phyloP scores from a whole-genome alignment of 176 grass and related monocot genomes.

The Zea luxurians region DNA sequence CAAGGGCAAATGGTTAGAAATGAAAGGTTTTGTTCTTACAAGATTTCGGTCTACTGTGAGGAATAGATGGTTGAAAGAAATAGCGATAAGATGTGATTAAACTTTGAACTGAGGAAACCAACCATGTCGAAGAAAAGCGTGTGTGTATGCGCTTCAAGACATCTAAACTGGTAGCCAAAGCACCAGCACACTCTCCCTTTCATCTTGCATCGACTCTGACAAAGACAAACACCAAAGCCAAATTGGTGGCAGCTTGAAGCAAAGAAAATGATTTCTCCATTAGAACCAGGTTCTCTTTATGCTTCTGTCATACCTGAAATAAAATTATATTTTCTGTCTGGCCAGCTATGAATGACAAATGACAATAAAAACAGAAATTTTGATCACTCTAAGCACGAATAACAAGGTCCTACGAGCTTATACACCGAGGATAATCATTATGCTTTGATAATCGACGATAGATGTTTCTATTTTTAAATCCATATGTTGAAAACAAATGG shows the following conservation, averaged over 20 bases:
- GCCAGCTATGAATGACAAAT: not conserved
- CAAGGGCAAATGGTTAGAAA: not conserved
- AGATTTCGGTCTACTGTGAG: not conserved
- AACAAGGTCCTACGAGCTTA: not conserved
- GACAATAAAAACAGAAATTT: not conserved
- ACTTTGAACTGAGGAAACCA: constrained; percentile 17
- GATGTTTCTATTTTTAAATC: constrained; percentile 7
- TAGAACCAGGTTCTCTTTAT: constrained; percentile 91
- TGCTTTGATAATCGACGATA: not conserved
- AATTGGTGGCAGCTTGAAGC: constrained; percentile 69
- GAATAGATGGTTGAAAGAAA: not conserved
- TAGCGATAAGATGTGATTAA: not conserved
- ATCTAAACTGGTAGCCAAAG: constrained; percentile 73
- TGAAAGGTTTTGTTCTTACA: not conserved
- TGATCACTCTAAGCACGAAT: not conserved
- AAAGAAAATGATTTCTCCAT: constrained; percentile 96
- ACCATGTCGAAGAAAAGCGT: constrained; percentile 80
- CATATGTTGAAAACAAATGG: not conserved
- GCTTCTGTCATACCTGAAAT: constrained; percentile 85
- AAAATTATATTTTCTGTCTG: not conserved
- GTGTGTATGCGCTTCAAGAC: constrained; percentile 73
- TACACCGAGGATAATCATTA: not conserved
- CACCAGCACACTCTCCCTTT: constrained; percentile 80
- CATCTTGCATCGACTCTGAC: constrained; percentile 64
- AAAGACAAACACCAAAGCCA: constrained; percentile 58